phyloP scores from a whole-genome alignment of 2,329 filamentous ascomycete genomes.

The Neophaeococcomyces mojaviensis region DNA sequence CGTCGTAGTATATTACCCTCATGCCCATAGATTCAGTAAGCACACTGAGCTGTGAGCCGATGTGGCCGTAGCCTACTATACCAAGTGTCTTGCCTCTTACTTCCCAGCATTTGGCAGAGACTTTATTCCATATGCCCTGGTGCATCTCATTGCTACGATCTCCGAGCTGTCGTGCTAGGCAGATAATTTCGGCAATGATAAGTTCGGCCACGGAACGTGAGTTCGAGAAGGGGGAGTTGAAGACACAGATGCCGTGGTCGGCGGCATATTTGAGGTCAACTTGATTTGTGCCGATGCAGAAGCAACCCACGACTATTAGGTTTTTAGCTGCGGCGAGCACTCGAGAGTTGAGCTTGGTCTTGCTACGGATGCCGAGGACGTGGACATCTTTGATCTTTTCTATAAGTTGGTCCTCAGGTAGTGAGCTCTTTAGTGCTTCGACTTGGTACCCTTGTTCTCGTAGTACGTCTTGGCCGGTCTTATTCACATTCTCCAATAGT shows the following conservation, averaged over 20 bases:
- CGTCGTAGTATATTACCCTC: constrained; percentile 95
- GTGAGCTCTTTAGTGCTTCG: constrained; percentile 77
- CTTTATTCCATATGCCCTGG: constrained; percentile 93
- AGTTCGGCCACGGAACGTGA: constrained; percentile 94
- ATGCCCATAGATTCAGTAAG: constrained; percentile 97
- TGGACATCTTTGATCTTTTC: constrained; percentile 95
- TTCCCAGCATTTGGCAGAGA: constrained; percentile 94
- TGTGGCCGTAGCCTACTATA: constrained; percentile 97
- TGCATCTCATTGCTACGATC: constrained; percentile 95
- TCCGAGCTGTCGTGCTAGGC: constrained; percentile 80
- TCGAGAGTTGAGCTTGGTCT: constrained; percentile 84
- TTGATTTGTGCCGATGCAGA: constrained; percentile 98
- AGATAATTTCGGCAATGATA: constrained; percentile 89
- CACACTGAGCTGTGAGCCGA: constrained; percentile 91
- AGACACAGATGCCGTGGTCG: constrained; percentile 82
- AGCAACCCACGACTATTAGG: constrained; percentile 91
- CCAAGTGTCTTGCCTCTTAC: constrained; percentile 94
- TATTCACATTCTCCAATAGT: constrained; percentile 90
- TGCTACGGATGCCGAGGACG: constrained; percentile 95
- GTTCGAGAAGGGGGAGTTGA: constrained; percentile 98
- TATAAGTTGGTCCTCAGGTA: constrained; percentile 88
- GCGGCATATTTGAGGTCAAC: constrained; percentile 81
- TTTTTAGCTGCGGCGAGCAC: constrained; percentile 87
- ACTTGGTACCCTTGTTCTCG: constrained; percentile 88
- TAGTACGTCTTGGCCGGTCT: constrained; percentile 78